These are phyloP conservation scores for Rhazya stricta DNA, from an alignment of 257 asterid genomes.

Conservation along the genomic window DNA sequence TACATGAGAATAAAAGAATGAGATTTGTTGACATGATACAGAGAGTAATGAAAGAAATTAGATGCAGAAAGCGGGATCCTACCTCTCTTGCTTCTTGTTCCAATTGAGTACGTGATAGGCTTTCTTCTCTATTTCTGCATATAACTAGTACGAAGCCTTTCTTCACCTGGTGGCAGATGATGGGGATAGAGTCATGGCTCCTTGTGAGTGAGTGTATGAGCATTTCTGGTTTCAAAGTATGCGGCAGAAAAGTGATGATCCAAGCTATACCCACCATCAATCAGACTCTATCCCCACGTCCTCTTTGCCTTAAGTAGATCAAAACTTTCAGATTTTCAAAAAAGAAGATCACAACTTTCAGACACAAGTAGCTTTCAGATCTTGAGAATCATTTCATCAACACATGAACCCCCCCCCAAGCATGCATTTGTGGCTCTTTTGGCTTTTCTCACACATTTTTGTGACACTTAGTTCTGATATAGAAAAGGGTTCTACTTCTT, in stretches of 20 bases:
- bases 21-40: too few relatives aligned
- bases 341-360: conserved; percentile 16
- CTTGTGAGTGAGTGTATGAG: neutral
- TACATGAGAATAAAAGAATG: too few relatives aligned
- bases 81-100: too few relatives aligned
- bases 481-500: conserved; percentile 10
- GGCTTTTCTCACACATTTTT: conserved; percentile 6
- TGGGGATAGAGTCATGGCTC: neutral
- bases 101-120: too few relatives aligned
- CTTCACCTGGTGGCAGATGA: too few relatives aligned
- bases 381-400: conserved; percentile 5
- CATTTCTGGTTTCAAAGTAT: conserved; percentile 6
- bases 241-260: conserved; percentile 30
- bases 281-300: conserved; percentile 34
- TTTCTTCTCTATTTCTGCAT: too few relatives aligned
- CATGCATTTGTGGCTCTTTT: neutral
- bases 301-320: conserved; percentile 19
- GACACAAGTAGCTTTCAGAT: conserved; percentile 34
- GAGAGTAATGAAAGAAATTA: too few relatives aligned
- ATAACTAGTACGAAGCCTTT: too few relatives aligned
- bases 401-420: conserved; percentile 12
- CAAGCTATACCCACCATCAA: conserved; percentile 24
- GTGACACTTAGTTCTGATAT: conserved; percentile 3
- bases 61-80: too few relatives aligned
- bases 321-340: conserved; percentile 19